Evolutionary conservation across 129 eudicot species (phyloP).

Genomic region (Artemisia argyi): DNA sequence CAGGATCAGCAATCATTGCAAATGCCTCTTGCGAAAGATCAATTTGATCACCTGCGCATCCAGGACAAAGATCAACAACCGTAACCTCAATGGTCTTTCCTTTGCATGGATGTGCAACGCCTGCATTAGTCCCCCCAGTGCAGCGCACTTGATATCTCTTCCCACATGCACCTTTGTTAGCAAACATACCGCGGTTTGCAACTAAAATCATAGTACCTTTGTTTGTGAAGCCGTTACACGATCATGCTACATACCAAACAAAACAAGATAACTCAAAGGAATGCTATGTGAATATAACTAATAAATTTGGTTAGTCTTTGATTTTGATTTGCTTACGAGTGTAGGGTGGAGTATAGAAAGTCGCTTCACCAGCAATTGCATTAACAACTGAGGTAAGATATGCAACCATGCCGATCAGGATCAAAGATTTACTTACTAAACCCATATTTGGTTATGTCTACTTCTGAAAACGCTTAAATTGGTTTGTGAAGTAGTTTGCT

Average conservation of each 20-base stretch:
- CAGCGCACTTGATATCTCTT: slow-evolving; percentile 21
- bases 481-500: slow-evolving; percentile 1
- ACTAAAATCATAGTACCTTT: slow-evolving; percentile 24
- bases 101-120: slow-evolving; percentile 35
- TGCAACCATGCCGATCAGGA: slow-evolving; percentile 26
- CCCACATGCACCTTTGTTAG: slow-evolving; percentile 22
- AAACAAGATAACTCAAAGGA: not conserved
- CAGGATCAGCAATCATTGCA: slow-evolving; percentile 34
- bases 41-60: slow-evolving; percentile 32
- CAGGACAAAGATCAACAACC: slow-evolving; percentile 51
- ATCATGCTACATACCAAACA: slow-evolving; percentile 16
- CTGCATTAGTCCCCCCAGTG: slow-evolving; percentile 23
- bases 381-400: slow-evolving; percentile 35
- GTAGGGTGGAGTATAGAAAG: slow-evolving; percentile 43
- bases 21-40: slow-evolving; percentile 56
- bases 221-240: slow-evolving; percentile 23
- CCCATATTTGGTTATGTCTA: slow-evolving; percentile 9
- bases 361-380: slow-evolving; percentile 46
- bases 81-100: slow-evolving; percentile 31
- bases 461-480: not conserved
- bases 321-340: slow-evolving; percentile 33
- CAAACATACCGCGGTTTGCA: slow-evolving; percentile 20
- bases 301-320: not conserved
- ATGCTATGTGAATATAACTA: not conserved
- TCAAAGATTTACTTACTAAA: slow-evolving; percentile 12